These are phyloP conservation scores for Benincasa hispida DNA, from an alignment of 306 rosid species.

Conservation along the genomic window DNA sequence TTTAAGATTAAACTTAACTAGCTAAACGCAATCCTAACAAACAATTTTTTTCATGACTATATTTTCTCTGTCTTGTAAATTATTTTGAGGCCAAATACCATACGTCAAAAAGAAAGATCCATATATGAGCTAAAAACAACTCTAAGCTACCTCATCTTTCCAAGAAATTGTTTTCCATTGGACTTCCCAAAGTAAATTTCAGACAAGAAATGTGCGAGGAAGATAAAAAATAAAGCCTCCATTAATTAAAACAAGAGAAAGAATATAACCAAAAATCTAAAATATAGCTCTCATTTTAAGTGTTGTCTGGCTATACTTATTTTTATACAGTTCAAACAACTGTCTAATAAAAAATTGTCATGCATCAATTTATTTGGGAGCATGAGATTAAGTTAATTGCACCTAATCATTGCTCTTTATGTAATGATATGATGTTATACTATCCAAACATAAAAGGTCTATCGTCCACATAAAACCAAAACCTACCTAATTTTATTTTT, in stretches of 20 bases:
- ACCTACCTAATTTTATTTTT: neutral
- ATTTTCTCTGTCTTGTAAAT: too few species aligned
- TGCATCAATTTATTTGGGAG: too few species aligned
- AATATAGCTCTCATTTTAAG: too few species aligned
- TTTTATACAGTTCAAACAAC: too few species aligned
- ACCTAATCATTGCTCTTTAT: too few species aligned
- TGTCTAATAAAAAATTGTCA: too few species aligned
- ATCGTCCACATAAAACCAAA: neutral
- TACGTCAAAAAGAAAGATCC: neutral
- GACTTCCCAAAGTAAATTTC: neutral
- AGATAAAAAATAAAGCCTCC: neutral
- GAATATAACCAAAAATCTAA: neutral
- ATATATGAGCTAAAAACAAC: neutral
- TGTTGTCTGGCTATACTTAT: too few species aligned
- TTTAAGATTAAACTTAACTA: neutral
- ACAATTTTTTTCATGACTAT: too few species aligned
- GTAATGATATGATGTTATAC: too few species aligned
- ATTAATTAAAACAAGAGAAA: neutral
- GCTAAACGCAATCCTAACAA: neutral
- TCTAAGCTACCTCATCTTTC: neutral
- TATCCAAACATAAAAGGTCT: neutral
- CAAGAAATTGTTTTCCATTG: too few species aligned
- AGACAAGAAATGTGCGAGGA: neutral
- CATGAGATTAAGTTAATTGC: too few species aligned
- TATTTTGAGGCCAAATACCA: too few species aligned